A percentile compares a stretch with the other conserved stretches of the same genome.
Conservation (phyloP, 768 basidiomycete species). For the Suillus bovinus region DNA sequence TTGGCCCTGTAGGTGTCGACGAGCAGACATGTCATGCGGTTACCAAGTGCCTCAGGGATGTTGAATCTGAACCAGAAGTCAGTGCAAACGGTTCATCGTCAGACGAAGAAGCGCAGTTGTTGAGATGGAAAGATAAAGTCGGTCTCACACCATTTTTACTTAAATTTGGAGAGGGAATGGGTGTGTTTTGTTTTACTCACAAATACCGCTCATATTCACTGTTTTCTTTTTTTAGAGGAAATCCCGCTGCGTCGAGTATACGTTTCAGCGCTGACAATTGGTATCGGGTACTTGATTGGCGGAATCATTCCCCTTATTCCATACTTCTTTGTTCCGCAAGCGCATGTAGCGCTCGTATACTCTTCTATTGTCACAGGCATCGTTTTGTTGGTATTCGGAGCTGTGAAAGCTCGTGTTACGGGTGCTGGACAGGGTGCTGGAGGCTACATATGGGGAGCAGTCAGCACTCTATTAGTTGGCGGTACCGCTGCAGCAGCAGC, state of each 20-base stretch:
- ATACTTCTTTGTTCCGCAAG: slow-evolving; percentile 84
- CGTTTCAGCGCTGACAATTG: slow-evolving; percentile 92
- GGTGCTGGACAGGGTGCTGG: slow-evolving; percentile 60
- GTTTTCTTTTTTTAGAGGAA: slow-evolving; percentile 60
- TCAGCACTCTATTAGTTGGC: slow-evolving; percentile 83
- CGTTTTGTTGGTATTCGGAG: slow-evolving; percentile 83
- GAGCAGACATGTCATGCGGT: slow-evolving; percentile 78
- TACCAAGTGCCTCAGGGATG: slow-evolving; percentile 71
- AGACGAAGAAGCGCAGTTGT: slow-evolving; percentile 57
- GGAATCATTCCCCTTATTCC: slow-evolving; percentile 92
- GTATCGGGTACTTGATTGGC: slow-evolving; percentile 90
- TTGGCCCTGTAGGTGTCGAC: slow-evolving; percentile 89
- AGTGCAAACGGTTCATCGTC: slow-evolving; percentile 19
- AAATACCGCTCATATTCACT: background rate
- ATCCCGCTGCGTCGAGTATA: slow-evolving; percentile 83
- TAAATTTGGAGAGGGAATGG: slow-evolving; percentile 93
- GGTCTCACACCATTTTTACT: slow-evolving; percentile 93
- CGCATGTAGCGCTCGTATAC: slow-evolving; percentile 68
- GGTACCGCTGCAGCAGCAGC: slow-evolving; percentile 84
- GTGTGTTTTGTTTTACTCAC: slow-evolving; percentile 40
- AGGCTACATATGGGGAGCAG: slow-evolving; percentile 79
- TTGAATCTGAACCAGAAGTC: slow-evolving; percentile 48
- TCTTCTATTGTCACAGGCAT: slow-evolving; percentile 76
- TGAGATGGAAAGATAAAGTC: slow-evolving; percentile 74
- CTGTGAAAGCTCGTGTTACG: slow-evolving; percentile 79